Evolutionary conservation across 495 filamentous ascomycete genomes (phyloP), one percentile per base, ranked within the genome.

Genomic region (Aspergillus ellipticus): DNA sequence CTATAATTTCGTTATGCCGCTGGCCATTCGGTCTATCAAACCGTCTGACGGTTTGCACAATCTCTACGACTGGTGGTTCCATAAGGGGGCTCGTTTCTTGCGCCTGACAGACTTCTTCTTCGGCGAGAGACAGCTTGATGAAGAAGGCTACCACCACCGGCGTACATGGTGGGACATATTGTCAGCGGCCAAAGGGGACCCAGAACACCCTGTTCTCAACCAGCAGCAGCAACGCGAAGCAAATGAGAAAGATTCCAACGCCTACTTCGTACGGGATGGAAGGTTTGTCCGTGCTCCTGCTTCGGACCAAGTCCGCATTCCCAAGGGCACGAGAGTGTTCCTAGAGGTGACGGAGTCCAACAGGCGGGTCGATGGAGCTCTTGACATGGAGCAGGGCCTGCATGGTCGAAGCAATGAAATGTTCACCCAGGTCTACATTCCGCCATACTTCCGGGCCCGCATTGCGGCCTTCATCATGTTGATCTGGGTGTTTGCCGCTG

Each of bases 51-150:
- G 81, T 3, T 72, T 99, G 7, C 88, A 95, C 57, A 77, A 77
- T 26, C 83, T 96, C 75, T 99, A 96, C 66, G 84, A 82, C 41
- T 97, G 94, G 94, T 97, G 93, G 92, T 96, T 99, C 71, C 87
- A 86, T 57, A 82, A 82, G 59, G 97, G 92, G 66, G 93, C 92
- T 1, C 80, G 89, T 19, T 72, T 79, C 52, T 73, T 99, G 19
- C 81, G 94, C 43, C 74, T 99, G 55, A 90, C 89, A 15, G 85
- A 91, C 74, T 99, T 99, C 67, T 82, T 99, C 58, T 96, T 99
- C 61, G 89, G 87, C 2, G 89, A 96, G 46, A 81, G 87, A 60
- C 79, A 79, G 37, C 62, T 77, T 13, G 93, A 97, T 43, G 94
- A 99, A 65, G 89, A 96, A 66, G 92, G 94, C 4, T 77, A 75